Evolutionary conservation across 1,284 basidiomycete genomes (phyloP).

Genomic region (Termitomyces sp.): DNA sequence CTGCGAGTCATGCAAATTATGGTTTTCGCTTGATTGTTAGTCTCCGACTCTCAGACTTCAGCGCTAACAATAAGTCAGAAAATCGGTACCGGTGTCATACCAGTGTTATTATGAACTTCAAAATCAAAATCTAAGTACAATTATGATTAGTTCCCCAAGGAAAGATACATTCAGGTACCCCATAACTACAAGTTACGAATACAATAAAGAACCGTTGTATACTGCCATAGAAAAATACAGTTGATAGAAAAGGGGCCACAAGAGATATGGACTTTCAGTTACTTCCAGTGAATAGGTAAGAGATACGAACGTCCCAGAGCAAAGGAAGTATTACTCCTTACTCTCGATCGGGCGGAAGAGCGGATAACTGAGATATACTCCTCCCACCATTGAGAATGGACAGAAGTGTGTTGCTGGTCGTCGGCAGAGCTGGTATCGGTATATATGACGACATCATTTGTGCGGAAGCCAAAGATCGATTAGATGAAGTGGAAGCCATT

Average conservation of each 20-base stretch:
- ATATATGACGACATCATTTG: not conserved
- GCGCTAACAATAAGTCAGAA: too few relatives aligned
- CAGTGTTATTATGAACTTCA: too few relatives aligned
- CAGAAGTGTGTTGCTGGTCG: constrained; percentile 14
- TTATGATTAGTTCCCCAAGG: not conserved
- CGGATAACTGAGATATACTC: constrained; percentile 7
- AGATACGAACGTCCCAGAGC: not conserved
- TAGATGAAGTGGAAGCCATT: not conserved
- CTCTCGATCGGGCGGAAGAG: constrained; percentile 4
- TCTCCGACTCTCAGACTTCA: too few relatives aligned
- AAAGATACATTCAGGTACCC: not conserved
- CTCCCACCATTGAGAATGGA: constrained; percentile 16
- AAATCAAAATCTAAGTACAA: too few relatives aligned
- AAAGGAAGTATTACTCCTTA: not conserved
- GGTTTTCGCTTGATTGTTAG: too few relatives aligned
- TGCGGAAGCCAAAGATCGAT: not conserved
- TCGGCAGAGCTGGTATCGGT: constrained; percentile 4
- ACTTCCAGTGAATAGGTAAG: not conserved
- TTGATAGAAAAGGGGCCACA: not conserved
- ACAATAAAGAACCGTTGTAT: not conserved
- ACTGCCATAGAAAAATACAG: not conserved
- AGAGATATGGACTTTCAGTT: not conserved
- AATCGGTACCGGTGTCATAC: too few relatives aligned
- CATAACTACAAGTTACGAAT: not conserved
- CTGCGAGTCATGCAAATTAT: too few relatives aligned